phyloP scores from a whole-genome alignment of 176 grass and related monocot genomes.

The Musa itinerans region DNA sequence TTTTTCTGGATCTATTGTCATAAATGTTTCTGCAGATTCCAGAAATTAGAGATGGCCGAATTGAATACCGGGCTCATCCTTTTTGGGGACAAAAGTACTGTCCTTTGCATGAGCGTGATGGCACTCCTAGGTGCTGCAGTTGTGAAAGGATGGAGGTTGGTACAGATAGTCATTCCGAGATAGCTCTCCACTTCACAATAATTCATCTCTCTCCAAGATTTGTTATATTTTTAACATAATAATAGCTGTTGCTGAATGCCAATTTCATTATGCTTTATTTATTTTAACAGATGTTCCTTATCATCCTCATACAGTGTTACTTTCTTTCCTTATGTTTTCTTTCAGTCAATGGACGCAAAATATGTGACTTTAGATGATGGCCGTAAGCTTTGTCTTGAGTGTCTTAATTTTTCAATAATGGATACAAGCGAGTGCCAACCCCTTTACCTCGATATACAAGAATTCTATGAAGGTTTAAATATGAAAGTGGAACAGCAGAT shows the following conservation, averaged over 20 bases:
- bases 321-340: slow-evolving; percentile 15
- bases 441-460: slow-evolving; percentile 91
- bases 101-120: slow-evolving; percentile 75
- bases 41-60: slow-evolving; percentile 54
- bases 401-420: slow-evolving; percentile 76
- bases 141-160: slow-evolving; percentile 97
- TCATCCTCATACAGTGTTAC: background rate
- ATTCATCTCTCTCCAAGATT: background rate
- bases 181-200: background rate
- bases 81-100: slow-evolving; percentile 96
- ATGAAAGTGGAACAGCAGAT: slow-evolving; percentile 98
- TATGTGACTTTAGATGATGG: slow-evolving; percentile 95
- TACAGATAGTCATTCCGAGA: background rate
- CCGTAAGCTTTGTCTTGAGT: slow-evolving; percentile 86
- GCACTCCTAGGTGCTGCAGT: slow-evolving; percentile 87
- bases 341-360: slow-evolving; percentile 58
- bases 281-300: background rate
- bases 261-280: background rate
- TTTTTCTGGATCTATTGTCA: background rate
- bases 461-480: slow-evolving; percentile 92
- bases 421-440: slow-evolving; percentile 82
- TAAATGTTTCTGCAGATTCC: slow-evolving; percentile 52
- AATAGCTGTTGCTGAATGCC: background rate
- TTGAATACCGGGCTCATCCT: slow-evolving; percentile 91
- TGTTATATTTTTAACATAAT: background rate